Percentiles rank a stretch among this genome's conserved stretches.
phyloP scores from a whole-genome alignment of 164 flowering plant species.

The Taxillus chinensis region DNA sequence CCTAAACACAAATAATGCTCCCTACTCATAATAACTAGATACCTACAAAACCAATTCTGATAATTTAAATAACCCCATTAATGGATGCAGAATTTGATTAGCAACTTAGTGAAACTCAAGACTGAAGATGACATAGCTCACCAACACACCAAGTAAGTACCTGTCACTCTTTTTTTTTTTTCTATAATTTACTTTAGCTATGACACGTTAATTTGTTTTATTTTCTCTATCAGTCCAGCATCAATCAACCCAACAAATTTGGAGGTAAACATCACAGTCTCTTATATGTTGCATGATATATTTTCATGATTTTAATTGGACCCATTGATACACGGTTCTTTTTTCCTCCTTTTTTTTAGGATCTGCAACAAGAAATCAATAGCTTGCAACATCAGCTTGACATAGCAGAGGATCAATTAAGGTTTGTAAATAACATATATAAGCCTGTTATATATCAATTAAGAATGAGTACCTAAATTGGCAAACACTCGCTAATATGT shows the following conservation, averaged over 20 bases:
- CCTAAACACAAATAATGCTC: too few species aligned
- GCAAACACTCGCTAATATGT: neutral
- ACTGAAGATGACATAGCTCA: slow-evolving; percentile 39
- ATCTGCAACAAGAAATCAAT: slow-evolving; percentile 25
- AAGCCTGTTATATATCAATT: neutral
- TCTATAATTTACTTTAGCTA: too few species aligned
- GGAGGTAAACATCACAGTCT: too few species aligned
- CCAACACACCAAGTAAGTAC: slow-evolving; percentile 32
- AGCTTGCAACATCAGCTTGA: slow-evolving; percentile 29
- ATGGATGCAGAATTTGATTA: slow-evolving; percentile 36
- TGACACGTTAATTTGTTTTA: too few species aligned
- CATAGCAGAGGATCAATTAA: slow-evolving; percentile 28
- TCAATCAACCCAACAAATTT: too few species aligned
- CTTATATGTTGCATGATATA: too few species aligned
- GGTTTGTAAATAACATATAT: slow-evolving; percentile 7
- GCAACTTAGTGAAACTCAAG: slow-evolving; percentile 38
- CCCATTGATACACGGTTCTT: too few species aligned
- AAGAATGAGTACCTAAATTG: slow-evolving; percentile 4
- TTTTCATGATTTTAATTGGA: too few species aligned
- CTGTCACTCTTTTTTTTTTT: neutral
- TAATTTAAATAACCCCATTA: neutral
- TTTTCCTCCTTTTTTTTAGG: slow-evolving; percentile 5
- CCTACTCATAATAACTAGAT: neutral
- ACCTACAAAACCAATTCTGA: neutral
- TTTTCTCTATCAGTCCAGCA: too few species aligned